Evolutionary conservation across 176 grass and related monocot genomes (phyloP), one percentile per base, ranked within the genome.

Genomic region (Raddia distichophylla): DNA sequence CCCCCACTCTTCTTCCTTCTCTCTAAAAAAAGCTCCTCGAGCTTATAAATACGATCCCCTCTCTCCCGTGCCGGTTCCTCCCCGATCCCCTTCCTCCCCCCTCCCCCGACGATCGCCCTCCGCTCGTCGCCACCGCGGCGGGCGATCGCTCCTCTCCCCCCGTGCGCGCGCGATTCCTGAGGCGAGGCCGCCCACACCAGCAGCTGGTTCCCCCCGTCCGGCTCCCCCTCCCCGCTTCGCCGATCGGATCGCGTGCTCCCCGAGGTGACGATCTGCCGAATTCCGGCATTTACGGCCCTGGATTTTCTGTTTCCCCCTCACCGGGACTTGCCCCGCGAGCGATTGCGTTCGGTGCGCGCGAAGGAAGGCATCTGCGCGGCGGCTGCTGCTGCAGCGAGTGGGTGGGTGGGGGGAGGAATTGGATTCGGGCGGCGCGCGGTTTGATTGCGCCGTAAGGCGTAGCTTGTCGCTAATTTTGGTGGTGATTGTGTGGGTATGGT

Each of bases 121-220:
- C 87, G 87, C 87, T 81, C 82, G 82, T 51, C 78, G 27, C 82
- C 87, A 81, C 82, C 76, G 82, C 82, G 82, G 87, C 59, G 82
- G 82, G 87, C 87, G 87, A 89, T 89, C 87, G 82, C 49, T 75
- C 82, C 61, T 44, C 86, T 27, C 80, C 86, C 56, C 69, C 44
- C 8, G 3, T 40, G 37, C 12, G 52, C 82, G 64, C 78, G 87
- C 78, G 87, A 86, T 86, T 82, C 83, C 58, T 17, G 65, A 78
- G 72, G 75, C 67, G 73, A 80, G 76, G 80, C 71, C 8, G 40
- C 42, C 0, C 0, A 47, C 57, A 20, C 44, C 55, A 17, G 27
- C 45, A 60, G 82, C 76, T 74, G 74, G 82, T 71, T 74, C 69
- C 61, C 58, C 27, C 37, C 50, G 70, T 40, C 35, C 44, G 67